Conservation (phyloP, 495 filamentous ascomycete genomes). For the Aspergillus hancockii region DNA sequence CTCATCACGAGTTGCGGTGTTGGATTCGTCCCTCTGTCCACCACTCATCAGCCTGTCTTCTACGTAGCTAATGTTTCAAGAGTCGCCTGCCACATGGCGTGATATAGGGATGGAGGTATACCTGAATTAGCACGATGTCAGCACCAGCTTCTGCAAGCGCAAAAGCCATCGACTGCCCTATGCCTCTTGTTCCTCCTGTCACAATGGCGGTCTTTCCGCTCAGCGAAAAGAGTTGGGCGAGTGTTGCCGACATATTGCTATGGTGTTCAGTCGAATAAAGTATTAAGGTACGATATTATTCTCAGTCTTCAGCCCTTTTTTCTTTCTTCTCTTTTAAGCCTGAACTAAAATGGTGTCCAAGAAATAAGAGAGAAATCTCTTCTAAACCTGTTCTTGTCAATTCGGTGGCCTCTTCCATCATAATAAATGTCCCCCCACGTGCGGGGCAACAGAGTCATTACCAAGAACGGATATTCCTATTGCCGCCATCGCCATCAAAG, state of each 20-base stretch:
- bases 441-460: slow-evolving; percentile 14
- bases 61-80: not conserved
- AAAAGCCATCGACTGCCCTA: slow-evolving; percentile 81
- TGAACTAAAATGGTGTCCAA: not conserved
- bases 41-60: not conserved
- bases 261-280: not conserved
- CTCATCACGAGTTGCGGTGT: slow-evolving; percentile 52
- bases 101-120: slow-evolving; percentile 53
- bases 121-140: slow-evolving; percentile 70
- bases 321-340: not conserved
- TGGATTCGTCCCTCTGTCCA: slow-evolving; percentile 61
- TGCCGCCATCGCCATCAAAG: slow-evolving; percentile 21
- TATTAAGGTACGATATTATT: not conserved
- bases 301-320: not conserved
- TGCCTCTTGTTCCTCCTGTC: slow-evolving; percentile 86
- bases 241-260: slow-evolving; percentile 1
- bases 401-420: slow-evolving; percentile 6
- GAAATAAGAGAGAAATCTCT: not conserved
- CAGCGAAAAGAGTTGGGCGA: slow-evolving; percentile 45
- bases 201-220: slow-evolving; percentile 71
- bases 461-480: slow-evolving; percentile 15
- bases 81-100: not conserved
- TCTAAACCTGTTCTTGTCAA: not conserved
- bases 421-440: slow-evolving; percentile 19
- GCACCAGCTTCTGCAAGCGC: slow-evolving; percentile 85